Evolutionary conservation across 495 filamentous ascomycete genomes (phyloP), one percentile per base, ranked within the genome.

Genomic region (Penicillium crystallinum): DNA sequence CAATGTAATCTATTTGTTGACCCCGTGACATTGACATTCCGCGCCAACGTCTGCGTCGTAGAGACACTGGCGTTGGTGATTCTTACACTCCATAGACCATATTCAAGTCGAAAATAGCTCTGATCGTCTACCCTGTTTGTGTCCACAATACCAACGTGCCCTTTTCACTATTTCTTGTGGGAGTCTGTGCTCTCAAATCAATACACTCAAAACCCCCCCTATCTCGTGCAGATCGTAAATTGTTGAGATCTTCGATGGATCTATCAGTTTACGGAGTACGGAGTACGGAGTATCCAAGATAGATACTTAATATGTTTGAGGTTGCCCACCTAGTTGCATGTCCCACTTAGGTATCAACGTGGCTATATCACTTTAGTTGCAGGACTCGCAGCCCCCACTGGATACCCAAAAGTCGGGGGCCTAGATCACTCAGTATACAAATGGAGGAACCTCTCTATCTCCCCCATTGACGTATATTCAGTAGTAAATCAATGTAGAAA

Each of bases 11-110:
- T 42, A 42, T 42, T 31, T 23, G 50, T 58, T 61, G 58, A 39
- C 54, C 58, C 55, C 55, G 58, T 61, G 58, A 58, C 58, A 30
- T 42, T 15, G 1, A 34, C 52, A 55, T 52, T 58, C 46, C 38
- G 40, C 14, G 21, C 21, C 37, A 39, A 38, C 36, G 29, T n/a
- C n/a, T n/a, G n/a, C n/a, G n/a, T n/a, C n/a, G n/a, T n/a, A n/a
- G n/a, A n/a, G n/a, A n/a, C n/a, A n/a, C n/a, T n/a, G n/a, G n/a
- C n/a, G 33, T 36, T 15, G 14, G 4, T 36, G 14, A 36, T 17
- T 36, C 6, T 6, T 36, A 36, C 33, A 27, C 23, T 27, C 23
- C 23, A 7, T 27, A 31, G 5, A 5, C 11, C 8, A 9, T 35
- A 15, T 2, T 35, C 11, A 3, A 35, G n/a, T 35, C 14, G 12